Evolutionary conservation across 768 basidiomycete genomes (phyloP).

Genomic region (Agaricus blazei): DNA sequence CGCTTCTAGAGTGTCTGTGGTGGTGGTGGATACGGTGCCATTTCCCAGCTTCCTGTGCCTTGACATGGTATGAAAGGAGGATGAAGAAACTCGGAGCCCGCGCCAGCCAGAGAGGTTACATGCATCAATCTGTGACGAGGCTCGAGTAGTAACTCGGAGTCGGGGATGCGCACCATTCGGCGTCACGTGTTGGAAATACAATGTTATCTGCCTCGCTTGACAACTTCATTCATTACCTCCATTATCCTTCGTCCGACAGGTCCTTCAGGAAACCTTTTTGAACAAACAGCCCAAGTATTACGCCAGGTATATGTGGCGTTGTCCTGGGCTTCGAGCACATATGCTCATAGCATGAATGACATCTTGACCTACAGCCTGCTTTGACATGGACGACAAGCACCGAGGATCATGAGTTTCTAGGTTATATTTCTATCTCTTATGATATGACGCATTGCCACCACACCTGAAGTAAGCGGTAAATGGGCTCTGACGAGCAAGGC

Average conservation of each 20-base stretch:
- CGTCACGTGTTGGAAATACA: no score
- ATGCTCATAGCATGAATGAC: constrained; percentile 13
- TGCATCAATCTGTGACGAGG: constrained; percentile 1
- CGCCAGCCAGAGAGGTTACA: not conserved
- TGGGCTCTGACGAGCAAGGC: no score
- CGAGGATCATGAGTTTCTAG: constrained; percentile 67
- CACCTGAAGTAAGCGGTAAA: constrained; percentile 34
- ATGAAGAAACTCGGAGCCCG: not conserved
- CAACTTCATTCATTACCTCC: constrained; percentile 38
- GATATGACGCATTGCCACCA: constrained; percentile 51
- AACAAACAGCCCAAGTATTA: constrained; percentile 68
- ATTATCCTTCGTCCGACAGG: constrained; percentile 53
- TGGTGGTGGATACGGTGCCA: not conserved
- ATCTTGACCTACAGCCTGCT: constrained; percentile 24
- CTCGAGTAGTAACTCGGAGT: not conserved
- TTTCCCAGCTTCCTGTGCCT: not conserved
- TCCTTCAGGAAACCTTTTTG: constrained; percentile 53
- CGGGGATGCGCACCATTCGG: not conserved
- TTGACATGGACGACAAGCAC: constrained; percentile 70
- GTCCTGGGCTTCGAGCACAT: constrained; percentile 52
- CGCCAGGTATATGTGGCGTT: constrained; percentile 49
- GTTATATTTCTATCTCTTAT: constrained; percentile 46
- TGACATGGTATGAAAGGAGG: not conserved
- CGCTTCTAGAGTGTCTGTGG: not conserved
- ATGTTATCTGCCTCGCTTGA: constrained; percentile 36